Evolutionary conservation across 2,329 filamentous ascomycete genomes (phyloP).

Genomic region (Phyllosticta paracitricarpa): DNA sequence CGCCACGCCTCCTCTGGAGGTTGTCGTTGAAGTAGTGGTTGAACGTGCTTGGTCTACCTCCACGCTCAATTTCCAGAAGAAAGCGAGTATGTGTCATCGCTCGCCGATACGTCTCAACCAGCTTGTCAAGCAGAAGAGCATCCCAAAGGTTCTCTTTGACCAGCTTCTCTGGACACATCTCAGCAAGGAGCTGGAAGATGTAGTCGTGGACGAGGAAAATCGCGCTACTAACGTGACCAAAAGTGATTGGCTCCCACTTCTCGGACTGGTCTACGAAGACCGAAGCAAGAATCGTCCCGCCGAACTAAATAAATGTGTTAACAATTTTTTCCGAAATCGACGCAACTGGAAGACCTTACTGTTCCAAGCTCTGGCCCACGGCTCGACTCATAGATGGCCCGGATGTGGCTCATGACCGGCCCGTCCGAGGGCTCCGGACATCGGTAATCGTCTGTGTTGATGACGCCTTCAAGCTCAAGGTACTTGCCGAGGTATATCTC

Average conservation of each 20-base stretch:
- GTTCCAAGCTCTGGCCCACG: too few relatives aligned
- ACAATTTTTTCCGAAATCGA: conserved; percentile 47
- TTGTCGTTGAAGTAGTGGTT: conserved; percentile 45
- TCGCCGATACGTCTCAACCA: conserved; percentile 36
- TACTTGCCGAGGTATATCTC: too few relatives aligned
- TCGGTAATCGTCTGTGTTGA: too few relatives aligned
- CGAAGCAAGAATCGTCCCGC: conserved; percentile 28
- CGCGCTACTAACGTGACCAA: conserved; percentile 41
- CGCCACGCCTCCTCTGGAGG: conserved; percentile 22
- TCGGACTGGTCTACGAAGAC: conserved; percentile 44
- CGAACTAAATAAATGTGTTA: conserved; percentile 8
- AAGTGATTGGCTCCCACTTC: conserved; percentile 44
- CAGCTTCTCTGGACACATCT: conserved; percentile 34
- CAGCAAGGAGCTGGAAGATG: conserved; percentile 34
- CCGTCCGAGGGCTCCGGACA: too few relatives aligned
- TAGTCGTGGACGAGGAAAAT: conserved; percentile 45
- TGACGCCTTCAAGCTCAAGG: too few relatives aligned
- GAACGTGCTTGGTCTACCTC: conserved; percentile 37
- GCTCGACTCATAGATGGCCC: too few relatives aligned
- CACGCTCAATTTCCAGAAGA: conserved; percentile 43
- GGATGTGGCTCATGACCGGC: too few relatives aligned
- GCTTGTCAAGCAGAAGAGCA: conserved; percentile 33
- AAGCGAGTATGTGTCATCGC: conserved; percentile 42
- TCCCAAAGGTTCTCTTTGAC: conserved; percentile 36
- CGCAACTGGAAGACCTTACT: conserved; percentile 20